Evolutionary conservation across 225 moss, liverwort and hornwort species (phyloP).

Genomic region (Takakia lepidozioides): DNA sequence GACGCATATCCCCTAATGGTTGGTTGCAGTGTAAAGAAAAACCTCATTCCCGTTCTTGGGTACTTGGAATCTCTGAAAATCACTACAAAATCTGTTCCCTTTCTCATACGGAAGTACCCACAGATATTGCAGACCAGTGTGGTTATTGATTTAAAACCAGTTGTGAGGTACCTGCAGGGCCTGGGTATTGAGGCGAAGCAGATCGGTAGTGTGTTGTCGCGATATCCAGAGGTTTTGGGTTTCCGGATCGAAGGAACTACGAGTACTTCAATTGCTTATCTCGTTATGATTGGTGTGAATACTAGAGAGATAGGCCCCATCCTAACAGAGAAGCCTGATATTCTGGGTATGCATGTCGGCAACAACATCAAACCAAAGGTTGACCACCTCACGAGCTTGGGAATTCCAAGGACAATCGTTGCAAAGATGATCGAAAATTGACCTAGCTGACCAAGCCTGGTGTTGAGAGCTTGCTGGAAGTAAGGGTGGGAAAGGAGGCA

Average conservation of each 20-base stretch:
- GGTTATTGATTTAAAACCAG: slow-evolving; percentile 70
- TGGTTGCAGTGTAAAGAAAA: too few species aligned
- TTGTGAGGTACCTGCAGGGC: slow-evolving; percentile 59
- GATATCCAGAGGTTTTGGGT: slow-evolving; percentile 72
- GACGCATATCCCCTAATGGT: slow-evolving; percentile 75
- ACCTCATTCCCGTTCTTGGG: too few species aligned
- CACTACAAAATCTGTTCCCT: slow-evolving; percentile 51
- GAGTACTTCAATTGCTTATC: slow-evolving; percentile 72
- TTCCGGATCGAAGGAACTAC: slow-evolving; percentile 91
- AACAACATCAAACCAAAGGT: slow-evolving; percentile 58
- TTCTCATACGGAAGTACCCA: slow-evolving; percentile 69
- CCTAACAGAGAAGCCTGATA: slow-evolving; percentile 37
- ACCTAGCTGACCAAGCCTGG: slow-evolving; percentile 50
- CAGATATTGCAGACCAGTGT: slow-evolving; percentile 83
- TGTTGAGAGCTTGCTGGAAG: too few species aligned
- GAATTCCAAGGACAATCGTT: slow-evolving; percentile 51
- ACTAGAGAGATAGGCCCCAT: too few species aligned
- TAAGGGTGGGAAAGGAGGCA: too few species aligned
- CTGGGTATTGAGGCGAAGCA: slow-evolving; percentile 57
- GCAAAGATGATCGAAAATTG: slow-evolving; percentile 69
- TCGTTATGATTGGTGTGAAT: too few species aligned
- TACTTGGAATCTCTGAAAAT: slow-evolving; percentile 77
- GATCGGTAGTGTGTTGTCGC: slow-evolving; percentile 67
- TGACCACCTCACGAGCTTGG: too few species aligned
- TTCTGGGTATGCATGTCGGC: slow-evolving; percentile 48